phyloP scores from a whole-genome alignment of 108 stramenopile species.

The Phaeodactylum tricornutum region DNA sequence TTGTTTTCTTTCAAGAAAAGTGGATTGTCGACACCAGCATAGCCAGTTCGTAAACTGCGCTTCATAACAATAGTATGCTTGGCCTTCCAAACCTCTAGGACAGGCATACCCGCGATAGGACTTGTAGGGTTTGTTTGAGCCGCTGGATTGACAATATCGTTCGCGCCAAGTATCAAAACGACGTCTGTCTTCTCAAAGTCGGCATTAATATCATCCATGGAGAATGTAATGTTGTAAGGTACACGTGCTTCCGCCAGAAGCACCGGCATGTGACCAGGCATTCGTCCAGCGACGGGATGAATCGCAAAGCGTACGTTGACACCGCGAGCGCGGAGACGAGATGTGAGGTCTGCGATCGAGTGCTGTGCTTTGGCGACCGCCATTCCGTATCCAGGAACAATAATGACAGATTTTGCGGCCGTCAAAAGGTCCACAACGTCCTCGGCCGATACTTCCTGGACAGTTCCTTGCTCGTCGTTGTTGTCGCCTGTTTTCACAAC shows the following conservation, averaged over 20 bases:
- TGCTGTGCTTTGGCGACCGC: slow-evolving; percentile 81
- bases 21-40: slow-evolving; percentile 85
- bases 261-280: slow-evolving; percentile 76
- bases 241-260: slow-evolving; percentile 81
- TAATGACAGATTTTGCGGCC: slow-evolving; percentile 53
- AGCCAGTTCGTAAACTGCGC: slow-evolving; percentile 69
- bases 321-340: slow-evolving; percentile 49
- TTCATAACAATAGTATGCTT: slow-evolving; percentile 77
- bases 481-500: slow-evolving; percentile 12
- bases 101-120: slow-evolving; percentile 67
- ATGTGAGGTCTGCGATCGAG: slow-evolving; percentile 55
- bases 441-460: slow-evolving; percentile 29
- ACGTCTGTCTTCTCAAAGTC: slow-evolving; percentile 59
- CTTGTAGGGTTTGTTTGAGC: slow-evolving; percentile 74
- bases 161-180: slow-evolving; percentile 34
- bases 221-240: slow-evolving; percentile 58
- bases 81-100: slow-evolving; percentile 73
- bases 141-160: slow-evolving; percentile 80
- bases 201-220: slow-evolving; percentile 43
- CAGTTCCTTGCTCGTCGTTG: slow-evolving; percentile 25
- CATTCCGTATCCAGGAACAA: slow-evolving; percentile 83
- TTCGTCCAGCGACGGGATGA: slow-evolving; percentile 83
- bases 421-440: slow-evolving; percentile 44
- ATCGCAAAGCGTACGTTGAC: slow-evolving; percentile 68
- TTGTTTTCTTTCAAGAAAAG: slow-evolving; percentile 61